phyloP scores from a whole-genome alignment of 2,329 filamentous ascomycete genomes.

The Sporothrix brunneoviolacea region DNA sequence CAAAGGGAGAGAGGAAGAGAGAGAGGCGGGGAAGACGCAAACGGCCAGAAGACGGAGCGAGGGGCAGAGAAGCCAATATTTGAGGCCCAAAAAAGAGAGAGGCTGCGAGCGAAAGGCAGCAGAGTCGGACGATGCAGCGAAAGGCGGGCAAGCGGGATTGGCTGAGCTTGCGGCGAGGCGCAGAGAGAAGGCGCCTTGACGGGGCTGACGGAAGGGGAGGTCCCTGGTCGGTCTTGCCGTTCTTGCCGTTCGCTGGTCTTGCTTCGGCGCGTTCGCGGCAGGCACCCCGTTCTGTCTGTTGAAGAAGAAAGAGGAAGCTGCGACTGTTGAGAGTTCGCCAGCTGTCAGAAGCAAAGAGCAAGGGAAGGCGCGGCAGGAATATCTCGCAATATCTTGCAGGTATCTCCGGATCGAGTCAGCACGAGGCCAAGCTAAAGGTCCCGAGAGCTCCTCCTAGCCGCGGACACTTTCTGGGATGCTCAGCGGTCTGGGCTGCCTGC shows the following conservation, averaged over 20 bases:
- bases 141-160: neutral
- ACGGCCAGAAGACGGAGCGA: neutral
- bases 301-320: neutral
- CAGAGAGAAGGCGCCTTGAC: neutral
- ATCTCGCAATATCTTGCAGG: no score
- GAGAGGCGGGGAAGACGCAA: neutral
- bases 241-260: neutral
- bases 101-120: neutral
- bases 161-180: neutral
- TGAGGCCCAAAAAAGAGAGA: neutral
- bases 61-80: neutral
- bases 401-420: no score
- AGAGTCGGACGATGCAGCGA: neutral
- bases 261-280: neutral
- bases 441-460: slow-evolving; percentile 2
- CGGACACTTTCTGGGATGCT: neutral
- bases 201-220: neutral
- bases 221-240: slow-evolving; percentile 4
- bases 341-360: neutral
- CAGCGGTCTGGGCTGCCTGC: neutral
- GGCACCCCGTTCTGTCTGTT: neutral
- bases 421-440: neutral
- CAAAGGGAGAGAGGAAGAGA: neutral
- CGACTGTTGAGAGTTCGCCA: neutral
- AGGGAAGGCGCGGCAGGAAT: neutral